Base-by-base conservation (phyloP, 2,329 filamentous ascomycete species). In the Magnaporthiopsis incrustans region DNA sequence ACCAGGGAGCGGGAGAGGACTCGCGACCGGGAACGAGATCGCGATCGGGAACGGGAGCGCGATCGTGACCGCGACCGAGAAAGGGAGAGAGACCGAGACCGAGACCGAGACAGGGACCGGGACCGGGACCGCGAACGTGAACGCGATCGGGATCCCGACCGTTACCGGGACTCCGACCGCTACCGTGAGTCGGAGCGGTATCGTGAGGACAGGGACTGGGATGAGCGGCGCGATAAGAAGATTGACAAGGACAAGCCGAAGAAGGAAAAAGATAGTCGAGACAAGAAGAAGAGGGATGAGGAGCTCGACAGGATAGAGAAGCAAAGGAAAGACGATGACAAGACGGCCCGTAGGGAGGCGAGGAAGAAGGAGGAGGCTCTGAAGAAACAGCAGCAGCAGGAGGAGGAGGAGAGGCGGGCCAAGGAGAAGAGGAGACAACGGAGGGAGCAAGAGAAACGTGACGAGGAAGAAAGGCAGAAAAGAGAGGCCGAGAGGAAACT, bases 21-120 rank as follows among this genome's bases (percentile, higher is more conserved):
- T 27, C 61, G 61, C 18, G 61, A 62, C 18, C 50, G 61, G 50
- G 60, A 62, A 26, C 26, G 60, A 33, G 60, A 62, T 11, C 44
- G 60, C 1, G 60, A 56, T 22, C 26, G 58, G 27, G 27, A 22
- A 25, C 27, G 58, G 3, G 26, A 30, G 7, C 26, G 27, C 7
- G 27, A 60, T n/a, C 59, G 30, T 30, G 30, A 30, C 12, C 30
- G 60, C 30, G 59, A 60, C 27, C 30, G 59, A n/a, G 59, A 60
- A 15, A 22, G 59, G 11, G 60, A 62, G 2, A 14, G 38, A 57
- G 60, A 61, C 22, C 8, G 60, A 27, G 60, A 61, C 22, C 60
- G 60, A 5, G 60, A 60, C 27, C 30, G 59, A 12, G 59, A 60
- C 14, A 18, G 59, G 11, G 60, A 62, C 4, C 38, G 38, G 26